A percentile compares a stretch with the other conserved stretches of the same genome.
Evolutionary conservation across 1,284 basidiomycete genomes (phyloP).

Genomic region (Baeospora myosura): DNA sequence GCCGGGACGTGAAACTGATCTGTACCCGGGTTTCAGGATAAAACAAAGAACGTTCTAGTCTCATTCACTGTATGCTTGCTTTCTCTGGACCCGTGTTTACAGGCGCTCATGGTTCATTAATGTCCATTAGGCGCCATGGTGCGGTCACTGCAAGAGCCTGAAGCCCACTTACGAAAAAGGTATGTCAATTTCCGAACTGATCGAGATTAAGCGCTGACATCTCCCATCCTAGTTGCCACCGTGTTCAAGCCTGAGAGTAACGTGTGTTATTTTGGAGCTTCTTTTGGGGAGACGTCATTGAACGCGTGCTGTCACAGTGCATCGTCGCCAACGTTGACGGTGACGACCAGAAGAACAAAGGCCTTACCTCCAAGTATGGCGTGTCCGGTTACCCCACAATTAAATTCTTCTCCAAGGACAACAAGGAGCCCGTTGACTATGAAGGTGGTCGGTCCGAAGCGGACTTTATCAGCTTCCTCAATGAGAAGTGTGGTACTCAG

Average conservation of each 20-base stretch:
- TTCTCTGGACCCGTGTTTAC: conserved; percentile 3
- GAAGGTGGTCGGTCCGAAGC: conserved; percentile 60
- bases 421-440: conserved; percentile 58
- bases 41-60: conserved; percentile 80
- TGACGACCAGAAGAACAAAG: conserved; percentile 76
- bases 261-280: conserved; percentile 32
- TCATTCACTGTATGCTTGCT: conserved; percentile 67
- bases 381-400: conserved; percentile 83
- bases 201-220: conserved; percentile 9
- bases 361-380: conserved; percentile 68
- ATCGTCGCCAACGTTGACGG: conserved; percentile 89
- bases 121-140: conserved; percentile 63
- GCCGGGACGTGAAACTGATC: background rate
- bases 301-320: conserved; percentile 39
- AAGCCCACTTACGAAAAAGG: conserved; percentile 83
- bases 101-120: conserved; percentile 2
- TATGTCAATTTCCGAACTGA: conserved; percentile 13
- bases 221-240: conserved; percentile 49
- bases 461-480: conserved; percentile 69
- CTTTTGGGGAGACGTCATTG: background rate
- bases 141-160: conserved; percentile 81
- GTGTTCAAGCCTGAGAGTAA: conserved; percentile 74
- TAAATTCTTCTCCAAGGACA: conserved; percentile 86
- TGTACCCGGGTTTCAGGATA: conserved; percentile 49
- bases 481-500: conserved; percentile 84